phyloP scores from a whole-genome alignment of 257 asterid genomes.

The Cynanchum wilfordii region DNA sequence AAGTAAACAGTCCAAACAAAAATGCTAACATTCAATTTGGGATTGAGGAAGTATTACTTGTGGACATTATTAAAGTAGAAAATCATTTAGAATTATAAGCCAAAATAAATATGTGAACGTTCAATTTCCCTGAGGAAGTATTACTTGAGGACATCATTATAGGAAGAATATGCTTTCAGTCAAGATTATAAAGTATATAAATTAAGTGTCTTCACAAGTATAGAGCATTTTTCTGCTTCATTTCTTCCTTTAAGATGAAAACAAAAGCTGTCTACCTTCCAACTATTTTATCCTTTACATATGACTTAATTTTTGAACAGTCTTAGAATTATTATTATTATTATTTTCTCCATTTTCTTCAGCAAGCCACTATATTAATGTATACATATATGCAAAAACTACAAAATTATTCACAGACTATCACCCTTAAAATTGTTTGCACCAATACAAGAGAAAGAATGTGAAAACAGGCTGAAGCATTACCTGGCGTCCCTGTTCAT shows the following conservation, averaged over 20 bases:
- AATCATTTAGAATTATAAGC: background rate
- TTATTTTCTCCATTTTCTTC: background rate
- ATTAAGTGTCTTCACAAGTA: background rate
- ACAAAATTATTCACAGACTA: background rate
- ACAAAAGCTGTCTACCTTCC: background rate
- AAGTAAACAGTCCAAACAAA: background rate
- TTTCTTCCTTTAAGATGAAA: background rate
- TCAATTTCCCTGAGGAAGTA: background rate
- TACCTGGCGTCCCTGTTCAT: conserved; percentile 93
- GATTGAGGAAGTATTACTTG: background rate
- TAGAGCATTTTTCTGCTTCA: background rate
- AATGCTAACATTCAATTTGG: background rate
- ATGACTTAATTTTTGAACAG: background rate
- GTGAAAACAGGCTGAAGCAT: background rate
- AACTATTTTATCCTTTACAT: background rate
- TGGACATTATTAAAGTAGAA: background rate
- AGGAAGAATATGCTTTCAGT: background rate
- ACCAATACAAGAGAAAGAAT: background rate
- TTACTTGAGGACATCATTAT: background rate
- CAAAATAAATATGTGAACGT: background rate
- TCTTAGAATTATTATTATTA: background rate
- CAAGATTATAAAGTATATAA: background rate
- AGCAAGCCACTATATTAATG: background rate
- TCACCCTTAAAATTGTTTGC: background rate
- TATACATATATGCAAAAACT: background rate